phyloP scores from a whole-genome alignment of 164 flowering plant species.

The Dillenia suffruticosa region DNA sequence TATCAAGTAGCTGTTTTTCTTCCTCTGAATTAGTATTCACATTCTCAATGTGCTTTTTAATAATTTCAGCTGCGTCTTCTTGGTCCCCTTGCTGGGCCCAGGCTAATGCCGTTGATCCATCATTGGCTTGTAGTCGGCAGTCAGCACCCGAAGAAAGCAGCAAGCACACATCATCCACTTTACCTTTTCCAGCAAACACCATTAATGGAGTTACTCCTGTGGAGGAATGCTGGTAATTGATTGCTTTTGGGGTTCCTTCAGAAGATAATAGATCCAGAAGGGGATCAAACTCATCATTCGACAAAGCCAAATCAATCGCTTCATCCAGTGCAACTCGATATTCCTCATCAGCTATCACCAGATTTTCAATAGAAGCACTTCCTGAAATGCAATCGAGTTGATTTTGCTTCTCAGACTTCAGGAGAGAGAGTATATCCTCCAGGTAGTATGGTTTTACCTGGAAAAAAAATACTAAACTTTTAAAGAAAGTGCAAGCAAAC shows the following conservation, averaged over 20 bases:
- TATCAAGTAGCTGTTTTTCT: constrained; percentile 53
- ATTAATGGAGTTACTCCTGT: constrained; percentile 83
- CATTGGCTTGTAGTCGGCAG: constrained; percentile 48
- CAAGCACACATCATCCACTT: constrained; percentile 72
- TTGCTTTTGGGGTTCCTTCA: constrained; percentile 39
- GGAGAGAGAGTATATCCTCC: constrained; percentile 80
- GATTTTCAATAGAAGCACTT: constrained; percentile 18
- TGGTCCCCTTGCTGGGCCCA: constrained; percentile 68
- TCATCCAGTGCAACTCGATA: constrained; percentile 67
- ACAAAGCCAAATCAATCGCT: constrained; percentile 72
- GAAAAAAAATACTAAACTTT: constrained; percentile 8
- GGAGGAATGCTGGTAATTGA: constrained; percentile 76
- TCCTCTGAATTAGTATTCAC: constrained; percentile 27
- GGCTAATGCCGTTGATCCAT: constrained; percentile 71
- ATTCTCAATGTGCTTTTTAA: constrained; percentile 44
- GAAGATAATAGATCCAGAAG: constrained; percentile 67
- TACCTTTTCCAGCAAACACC: constrained; percentile 91
- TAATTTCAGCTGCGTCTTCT: constrained; percentile 51
- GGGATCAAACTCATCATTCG: constrained; percentile 74
- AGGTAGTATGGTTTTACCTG: constrained; percentile 81
- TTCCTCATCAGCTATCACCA: constrained; percentile 39
- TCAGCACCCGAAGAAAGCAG: constrained; percentile 86
- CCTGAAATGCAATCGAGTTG: constrained; percentile 28
- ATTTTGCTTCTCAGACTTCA: constrained; percentile 40
- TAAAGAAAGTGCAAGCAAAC: constrained; percentile 3